These are phyloP conservation scores for Drosera spatulata DNA, from an alignment of 179 eudicot species.

Conservation along the genomic window DNA sequence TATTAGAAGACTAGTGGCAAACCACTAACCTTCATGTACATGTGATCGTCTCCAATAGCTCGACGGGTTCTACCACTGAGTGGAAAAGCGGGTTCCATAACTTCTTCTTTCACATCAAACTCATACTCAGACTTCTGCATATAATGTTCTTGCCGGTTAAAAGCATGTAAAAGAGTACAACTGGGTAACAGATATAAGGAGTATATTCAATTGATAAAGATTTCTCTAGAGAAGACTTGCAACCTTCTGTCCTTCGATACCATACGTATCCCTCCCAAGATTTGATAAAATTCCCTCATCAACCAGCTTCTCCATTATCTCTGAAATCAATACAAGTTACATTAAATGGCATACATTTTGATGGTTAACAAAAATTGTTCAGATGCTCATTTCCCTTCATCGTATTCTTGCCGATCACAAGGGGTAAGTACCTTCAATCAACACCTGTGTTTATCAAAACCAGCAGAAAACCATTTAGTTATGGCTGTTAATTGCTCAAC, in stretches of 20 bases:
- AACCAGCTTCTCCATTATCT: slow-evolving; percentile 77
- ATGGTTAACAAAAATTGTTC: too few relatives aligned
- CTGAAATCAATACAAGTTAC: slow-evolving; percentile 30
- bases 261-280: slow-evolving; percentile 25
- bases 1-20: background rate
- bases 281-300: slow-evolving; percentile 43
- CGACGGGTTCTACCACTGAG: slow-evolving; percentile 26
- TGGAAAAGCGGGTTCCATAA: slow-evolving; percentile 22
- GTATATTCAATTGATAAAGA: too few relatives aligned
- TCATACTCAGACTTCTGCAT: slow-evolving; percentile 41
- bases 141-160: background rate
- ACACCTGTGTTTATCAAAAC: slow-evolving; percentile 37
- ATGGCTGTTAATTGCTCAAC: background rate
- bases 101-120: slow-evolving; percentile 78
- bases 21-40: slow-evolving; percentile 79
- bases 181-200: too few relatives aligned
- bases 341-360: background rate
- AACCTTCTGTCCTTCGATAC: too few relatives aligned
- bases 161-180: background rate
- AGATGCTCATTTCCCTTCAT: too few relatives aligned
- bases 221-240: too few relatives aligned
- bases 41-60: slow-evolving; percentile 33
- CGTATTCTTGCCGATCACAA: too few relatives aligned
- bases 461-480: background rate
- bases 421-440: slow-evolving; percentile 54